Evolutionary conservation across 257 asterid species (phyloP), one percentile per base, ranked within the genome.

Genomic region (Salvia splendens): DNA sequence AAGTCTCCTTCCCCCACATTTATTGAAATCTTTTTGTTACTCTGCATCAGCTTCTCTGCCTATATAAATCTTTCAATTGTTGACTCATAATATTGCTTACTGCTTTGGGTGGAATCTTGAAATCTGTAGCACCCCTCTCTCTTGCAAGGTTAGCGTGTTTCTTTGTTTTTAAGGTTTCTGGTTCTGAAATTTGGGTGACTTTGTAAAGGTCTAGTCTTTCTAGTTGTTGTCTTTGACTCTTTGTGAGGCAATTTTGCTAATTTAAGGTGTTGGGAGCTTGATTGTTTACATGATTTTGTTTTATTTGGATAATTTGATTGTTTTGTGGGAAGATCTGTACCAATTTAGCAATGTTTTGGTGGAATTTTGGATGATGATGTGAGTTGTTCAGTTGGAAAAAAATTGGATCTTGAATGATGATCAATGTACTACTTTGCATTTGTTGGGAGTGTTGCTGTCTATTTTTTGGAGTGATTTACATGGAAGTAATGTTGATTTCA

Each of bases 81-180:
- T 12, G 8, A 15, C 14, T 8, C n/a, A 3, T 52, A 68, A 2
- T 15, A 64, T 2, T 33, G 41, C 45, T 72, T 5, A 20, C 20
- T 41, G 36, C 57, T 48, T 30, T 41, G 48, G 55, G 17, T 41
- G 14, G 15, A 35, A 40, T 73, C 46, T 46, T 41, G 64, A 41
- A 58, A 56, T 43, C 70, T 32, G 30, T 24, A 30, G 5, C 70
- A 28, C 6, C 42, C 38, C 61, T 53, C 66, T 78, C 79, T 52
- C 74, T 70, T 38, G 71, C 71, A 49, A 77, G 78, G 66, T 73
- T 8, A 33, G 65, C 58, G 35, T 9, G 35, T 41, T 38, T n/a
- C 33, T 12, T 20, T 24, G 73, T 28, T 58, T 5, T 48, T 10
- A 15, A 17, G 12, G 15, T 40, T 62, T 63, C 46, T 41, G 64